Evolutionary conservation across 305 asterid species (phyloP).

Genomic region (Fraxinus baroniana): DNA sequence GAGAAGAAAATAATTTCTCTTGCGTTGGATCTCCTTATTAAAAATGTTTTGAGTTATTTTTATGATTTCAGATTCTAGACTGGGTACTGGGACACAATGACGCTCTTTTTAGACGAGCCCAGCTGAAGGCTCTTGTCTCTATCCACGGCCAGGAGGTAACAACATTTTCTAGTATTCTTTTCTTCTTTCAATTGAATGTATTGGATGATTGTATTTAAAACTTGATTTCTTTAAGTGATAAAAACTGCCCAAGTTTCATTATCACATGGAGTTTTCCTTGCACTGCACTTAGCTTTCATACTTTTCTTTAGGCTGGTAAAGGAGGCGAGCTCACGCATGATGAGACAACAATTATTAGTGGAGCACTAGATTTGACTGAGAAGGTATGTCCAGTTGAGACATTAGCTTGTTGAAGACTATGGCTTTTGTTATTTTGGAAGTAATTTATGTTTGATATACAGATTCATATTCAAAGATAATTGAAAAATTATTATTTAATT

Average conservation of each 20-base stretch:
- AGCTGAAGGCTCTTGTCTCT: constrained; percentile 86
- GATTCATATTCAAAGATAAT: not conserved
- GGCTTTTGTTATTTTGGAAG: not conserved
- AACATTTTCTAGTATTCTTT: constrained; percentile 2
- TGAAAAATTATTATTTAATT: not conserved
- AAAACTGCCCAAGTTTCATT: constrained; percentile 11
- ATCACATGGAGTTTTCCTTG: constrained; percentile 6
- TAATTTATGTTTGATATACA: not conserved
- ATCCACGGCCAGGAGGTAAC: constrained; percentile 86
- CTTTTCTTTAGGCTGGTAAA: constrained; percentile 69
- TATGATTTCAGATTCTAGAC: constrained; percentile 63
- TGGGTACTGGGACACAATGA: constrained; percentile 86
- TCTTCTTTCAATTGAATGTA: not conserved
- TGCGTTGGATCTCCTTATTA: constrained; percentile 1
- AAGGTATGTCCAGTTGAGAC: constrained; percentile 49
- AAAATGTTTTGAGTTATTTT: constrained; percentile 6
- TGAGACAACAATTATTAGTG: constrained; percentile 90
- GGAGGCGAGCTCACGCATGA: constrained; percentile 96
- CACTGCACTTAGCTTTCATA: constrained; percentile 16
- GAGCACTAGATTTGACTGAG: constrained; percentile 88
- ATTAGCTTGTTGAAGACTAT: not conserved
- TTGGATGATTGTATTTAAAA: not conserved
- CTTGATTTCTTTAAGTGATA: constrained; percentile 3
- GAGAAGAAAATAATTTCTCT: not conserved
- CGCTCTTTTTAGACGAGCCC: constrained; percentile 90